A percentile compares a stretch with the other conserved stretches of the same genome.
These are phyloP conservation scores for Panicum miliaceum DNA, from an alignment of 176 grass and related monocot species.

Conservation along the genomic window DNA sequence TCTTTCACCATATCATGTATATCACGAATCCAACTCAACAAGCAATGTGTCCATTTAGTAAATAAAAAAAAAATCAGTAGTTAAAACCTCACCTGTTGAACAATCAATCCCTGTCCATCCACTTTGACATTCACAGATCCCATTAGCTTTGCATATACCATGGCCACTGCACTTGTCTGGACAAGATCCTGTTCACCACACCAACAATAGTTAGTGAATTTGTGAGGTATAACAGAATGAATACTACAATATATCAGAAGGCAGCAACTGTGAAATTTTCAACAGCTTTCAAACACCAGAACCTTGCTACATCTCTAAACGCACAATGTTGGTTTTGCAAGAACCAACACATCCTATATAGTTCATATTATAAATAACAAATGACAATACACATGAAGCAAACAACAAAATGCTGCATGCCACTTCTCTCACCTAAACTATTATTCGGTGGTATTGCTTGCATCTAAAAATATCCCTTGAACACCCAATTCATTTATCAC, in stretches of 20 bases:
- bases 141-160: slow-evolving; percentile 81
- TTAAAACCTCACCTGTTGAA: slow-evolving; percentile 74
- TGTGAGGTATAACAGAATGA: slow-evolving; percentile 11
- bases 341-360: slow-evolving; percentile 25
- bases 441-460: not conserved
- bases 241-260: not conserved
- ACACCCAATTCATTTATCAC: not conserved
- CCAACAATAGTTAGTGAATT: slow-evolving; percentile 34
- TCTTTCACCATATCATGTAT: slow-evolving; percentile 5
- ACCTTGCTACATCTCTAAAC: not conserved
- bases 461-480: not conserved
- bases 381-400: slow-evolving; percentile 14
- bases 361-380: slow-evolving; percentile 16
- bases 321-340: not conserved
- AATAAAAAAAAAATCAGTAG: slow-evolving; percentile 9
- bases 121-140: slow-evolving; percentile 84
- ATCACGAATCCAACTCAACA: slow-evolving; percentile 3
- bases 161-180: slow-evolving; percentile 71
- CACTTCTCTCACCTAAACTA: not conserved
- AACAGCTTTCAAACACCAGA: not conserved
- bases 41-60: not conserved
- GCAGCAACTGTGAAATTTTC: not conserved
- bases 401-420: slow-evolving; percentile 6
- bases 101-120: slow-evolving; percentile 95
- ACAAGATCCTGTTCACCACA: slow-evolving; percentile 75